A percentile compares a stretch with the other conserved stretches of the same genome.
Conservation (phyloP, 2,329 filamentous ascomycete genomes). For the Neonectria hederae region DNA sequence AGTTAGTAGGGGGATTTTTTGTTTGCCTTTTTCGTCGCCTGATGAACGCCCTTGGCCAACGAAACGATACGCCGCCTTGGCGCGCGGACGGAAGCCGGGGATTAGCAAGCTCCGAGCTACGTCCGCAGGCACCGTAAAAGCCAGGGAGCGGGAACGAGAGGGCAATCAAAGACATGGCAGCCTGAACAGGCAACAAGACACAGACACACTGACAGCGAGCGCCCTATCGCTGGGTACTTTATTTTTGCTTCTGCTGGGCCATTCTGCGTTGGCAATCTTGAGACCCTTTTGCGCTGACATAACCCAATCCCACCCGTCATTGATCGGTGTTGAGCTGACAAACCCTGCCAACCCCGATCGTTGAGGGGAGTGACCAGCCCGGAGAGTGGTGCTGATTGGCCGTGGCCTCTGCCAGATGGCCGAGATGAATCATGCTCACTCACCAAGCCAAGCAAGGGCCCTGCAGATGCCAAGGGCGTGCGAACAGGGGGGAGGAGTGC, state of each 20-base stretch:
- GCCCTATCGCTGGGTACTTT: no score
- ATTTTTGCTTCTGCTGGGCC: not conserved
- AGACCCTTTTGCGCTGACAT: not conserved
- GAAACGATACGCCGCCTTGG: constrained; percentile 1
- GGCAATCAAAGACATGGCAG: not conserved
- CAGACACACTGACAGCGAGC: no score
- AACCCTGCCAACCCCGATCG: constrained; percentile 5
- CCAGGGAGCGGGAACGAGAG: not conserved
- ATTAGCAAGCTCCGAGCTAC: constrained; percentile 4
- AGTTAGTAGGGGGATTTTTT: not conserved
- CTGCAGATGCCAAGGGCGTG: not conserved
- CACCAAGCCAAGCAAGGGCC: not conserved
- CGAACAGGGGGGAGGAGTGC: not conserved
- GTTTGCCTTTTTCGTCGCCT: not conserved
- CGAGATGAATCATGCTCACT: not conserved
- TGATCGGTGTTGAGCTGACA: constrained; percentile 14
- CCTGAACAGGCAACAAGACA: no score
- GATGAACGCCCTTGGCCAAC: not conserved
- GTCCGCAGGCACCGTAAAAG: not conserved
- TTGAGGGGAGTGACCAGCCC: not conserved
- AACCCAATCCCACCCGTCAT: not conserved
- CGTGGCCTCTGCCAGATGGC: not conserved
- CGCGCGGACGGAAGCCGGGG: constrained; percentile 4
- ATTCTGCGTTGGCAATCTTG: not conserved
- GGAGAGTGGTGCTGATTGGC: not conserved